Percentiles rank a stretch among this genome's conserved stretches.
phyloP scores from a whole-genome alignment of 2,329 filamentous ascomycete genomes.

The Colletotrichum abscissum region DNA sequence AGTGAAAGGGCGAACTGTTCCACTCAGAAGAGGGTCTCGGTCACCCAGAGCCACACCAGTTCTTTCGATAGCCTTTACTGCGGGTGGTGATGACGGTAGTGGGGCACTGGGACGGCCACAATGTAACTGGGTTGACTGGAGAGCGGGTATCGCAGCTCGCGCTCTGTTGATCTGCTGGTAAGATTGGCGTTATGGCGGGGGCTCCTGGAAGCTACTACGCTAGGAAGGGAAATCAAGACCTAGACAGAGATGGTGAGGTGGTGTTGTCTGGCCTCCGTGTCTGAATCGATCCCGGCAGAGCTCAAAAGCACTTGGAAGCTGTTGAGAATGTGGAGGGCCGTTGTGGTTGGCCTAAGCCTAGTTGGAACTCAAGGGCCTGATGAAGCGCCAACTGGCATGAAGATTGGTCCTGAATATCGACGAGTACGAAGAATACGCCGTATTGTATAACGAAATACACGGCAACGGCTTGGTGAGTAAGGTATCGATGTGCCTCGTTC shows the following conservation, averaged over 20 bases:
- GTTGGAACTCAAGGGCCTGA: slow-evolving; percentile 16
- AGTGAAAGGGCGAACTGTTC: slow-evolving; percentile 4
- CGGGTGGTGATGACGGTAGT: slow-evolving; percentile 25
- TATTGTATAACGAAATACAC: not conserved
- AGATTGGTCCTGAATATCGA: not conserved
- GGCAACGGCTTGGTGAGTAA: not conserved
- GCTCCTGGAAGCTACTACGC: slow-evolving; percentile 27
- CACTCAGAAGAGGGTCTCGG: slow-evolving; percentile 14
- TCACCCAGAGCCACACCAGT: slow-evolving; percentile 26
- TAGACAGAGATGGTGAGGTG: slow-evolving; percentile 14
- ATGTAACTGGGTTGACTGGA: slow-evolving; percentile 6
- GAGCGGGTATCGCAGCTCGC: slow-evolving; percentile 25
- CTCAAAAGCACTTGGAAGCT: slow-evolving; percentile 15
- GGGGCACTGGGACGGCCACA: slow-evolving; percentile 16
- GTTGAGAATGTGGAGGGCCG: not conserved
- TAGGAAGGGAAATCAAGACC: slow-evolving; percentile 21
- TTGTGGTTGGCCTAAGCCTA: slow-evolving; percentile 21
- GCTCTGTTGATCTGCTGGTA: slow-evolving; percentile 19
- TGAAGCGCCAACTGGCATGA: slow-evolving; percentile 8
- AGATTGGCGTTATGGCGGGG: slow-evolving; percentile 24
- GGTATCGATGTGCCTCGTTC: slow-evolving; percentile 22
- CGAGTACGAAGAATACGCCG: not conserved
- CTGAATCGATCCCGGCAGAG: slow-evolving; percentile 29
- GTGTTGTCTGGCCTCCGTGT: slow-evolving; percentile 18
- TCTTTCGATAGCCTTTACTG: slow-evolving; percentile 1